phyloP scores from a whole-genome alignment of 148 eudicot genomes.

The Vaccinium macrocarpon region DNA sequence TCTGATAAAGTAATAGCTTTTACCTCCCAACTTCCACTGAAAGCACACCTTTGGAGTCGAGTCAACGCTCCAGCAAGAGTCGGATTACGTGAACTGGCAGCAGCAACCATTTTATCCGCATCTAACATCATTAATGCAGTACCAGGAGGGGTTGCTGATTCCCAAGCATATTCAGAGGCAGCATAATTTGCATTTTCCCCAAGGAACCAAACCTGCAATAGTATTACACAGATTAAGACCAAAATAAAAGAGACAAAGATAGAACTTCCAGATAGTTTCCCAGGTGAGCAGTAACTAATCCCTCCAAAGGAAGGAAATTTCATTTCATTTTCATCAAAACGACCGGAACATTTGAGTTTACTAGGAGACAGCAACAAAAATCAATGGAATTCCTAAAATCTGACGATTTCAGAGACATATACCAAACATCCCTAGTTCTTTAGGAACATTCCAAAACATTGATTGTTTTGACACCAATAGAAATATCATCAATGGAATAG shows the following conservation, averaged over 20 bases:
- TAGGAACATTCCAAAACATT: neutral
- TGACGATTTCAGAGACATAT: neutral
- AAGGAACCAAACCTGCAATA: constrained; percentile 93
- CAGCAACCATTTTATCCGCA: constrained; percentile 99
- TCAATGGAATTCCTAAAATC: neutral
- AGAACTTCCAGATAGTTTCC: neutral
- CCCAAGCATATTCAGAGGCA: constrained; percentile 99
- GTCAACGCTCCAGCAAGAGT: constrained; percentile 90
- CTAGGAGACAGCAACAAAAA: neutral
- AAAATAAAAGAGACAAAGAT: constrained; percentile 3
- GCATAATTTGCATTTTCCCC: constrained; percentile 99
- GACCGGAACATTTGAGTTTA: neutral
- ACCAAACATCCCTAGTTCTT: neutral
- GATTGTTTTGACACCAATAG: neutral
- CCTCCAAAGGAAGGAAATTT: neutral
- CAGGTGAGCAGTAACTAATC: neutral
- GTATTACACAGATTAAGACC: constrained; percentile 9
- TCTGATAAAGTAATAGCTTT: constrained; percentile 11
- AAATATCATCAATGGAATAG: neutral
- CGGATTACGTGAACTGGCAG: constrained; percentile 98
- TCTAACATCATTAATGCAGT: constrained; percentile 99
- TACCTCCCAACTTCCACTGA: constrained; percentile 99
- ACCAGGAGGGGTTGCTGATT: constrained; percentile 99
- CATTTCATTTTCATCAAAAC: neutral
- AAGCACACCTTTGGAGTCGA: constrained; percentile 96